These are phyloP conservation scores for Rhizophagus clarus DNA, from an alignment of 192 early-diverging fungal species.

Conservation along the genomic window DNA sequence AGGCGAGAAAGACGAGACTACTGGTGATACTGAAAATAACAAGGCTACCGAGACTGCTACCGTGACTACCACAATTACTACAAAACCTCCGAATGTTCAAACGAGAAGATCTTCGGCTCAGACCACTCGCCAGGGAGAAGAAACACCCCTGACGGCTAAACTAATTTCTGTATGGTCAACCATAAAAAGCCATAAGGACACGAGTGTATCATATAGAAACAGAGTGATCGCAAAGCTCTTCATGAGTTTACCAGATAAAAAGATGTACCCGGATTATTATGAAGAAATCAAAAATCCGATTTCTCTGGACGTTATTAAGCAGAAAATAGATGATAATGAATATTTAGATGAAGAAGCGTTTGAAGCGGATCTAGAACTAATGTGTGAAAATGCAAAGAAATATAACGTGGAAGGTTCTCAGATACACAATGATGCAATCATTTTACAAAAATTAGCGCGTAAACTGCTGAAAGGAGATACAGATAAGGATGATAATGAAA, in stretches of 20 bases:
- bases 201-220: neutral
- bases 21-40: too few relatives aligned
- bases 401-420: constrained; percentile 89
- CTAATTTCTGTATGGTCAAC: neutral
- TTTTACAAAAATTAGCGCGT: constrained; percentile 8
- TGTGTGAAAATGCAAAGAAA: constrained; percentile 90
- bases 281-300: constrained; percentile 64
- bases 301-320: constrained; percentile 59
- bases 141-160: neutral
- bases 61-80: neutral
- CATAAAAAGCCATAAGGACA: neutral
- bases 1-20: neutral
- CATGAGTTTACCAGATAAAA: constrained; percentile 70
- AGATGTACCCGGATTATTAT: constrained; percentile 93
- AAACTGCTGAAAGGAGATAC: constrained; percentile 12
- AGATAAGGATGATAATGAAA: neutral
- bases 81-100: neutral
- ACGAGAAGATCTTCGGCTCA: neutral
- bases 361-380: constrained; percentile 75
- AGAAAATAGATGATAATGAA: constrained; percentile 57
- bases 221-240: constrained; percentile 68
- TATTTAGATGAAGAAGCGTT: constrained; percentile 75
- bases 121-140: neutral
- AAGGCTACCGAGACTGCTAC: too few relatives aligned
- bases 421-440: constrained; percentile 75